These are phyloP conservation scores for Anacardium occidentale DNA, from an alignment of 345 rosid genomes.

Conservation along the genomic window DNA sequence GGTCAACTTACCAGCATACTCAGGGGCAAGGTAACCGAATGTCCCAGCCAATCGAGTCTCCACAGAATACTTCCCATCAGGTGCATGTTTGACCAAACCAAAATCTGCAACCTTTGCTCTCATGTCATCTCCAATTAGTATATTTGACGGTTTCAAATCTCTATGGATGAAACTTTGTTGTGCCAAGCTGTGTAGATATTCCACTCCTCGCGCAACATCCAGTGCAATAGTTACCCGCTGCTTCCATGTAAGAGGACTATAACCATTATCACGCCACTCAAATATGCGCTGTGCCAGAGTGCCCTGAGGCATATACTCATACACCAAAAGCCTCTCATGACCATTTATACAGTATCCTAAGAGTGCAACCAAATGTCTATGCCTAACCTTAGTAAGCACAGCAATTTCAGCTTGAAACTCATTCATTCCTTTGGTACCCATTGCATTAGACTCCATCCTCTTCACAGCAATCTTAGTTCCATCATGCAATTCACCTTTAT, in stretches of 20 bases:
- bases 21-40: conserved; percentile 96
- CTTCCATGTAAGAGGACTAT: conserved; percentile 67
- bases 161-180: conserved; percentile 91
- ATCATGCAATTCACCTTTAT: conserved; percentile 78
- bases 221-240: conserved; percentile 76
- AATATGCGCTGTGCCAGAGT: conserved; percentile 76
- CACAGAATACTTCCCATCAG: conserved; percentile 80
- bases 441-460: conserved; percentile 65
- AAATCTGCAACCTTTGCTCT: conserved; percentile 95
- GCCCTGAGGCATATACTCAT: conserved; percentile 93
- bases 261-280: conserved; percentile 48
- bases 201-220: conserved; percentile 91
- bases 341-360: conserved; percentile 80
- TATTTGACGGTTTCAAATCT: conserved; percentile 86
- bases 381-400: conserved; percentile 81
- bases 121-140: conserved; percentile 89
- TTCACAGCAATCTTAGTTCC: conserved; percentile 85
- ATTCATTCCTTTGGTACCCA: conserved; percentile 67
- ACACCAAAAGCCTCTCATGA: conserved; percentile 73
- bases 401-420: conserved; percentile 91
- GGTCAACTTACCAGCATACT: conserved; percentile 73
- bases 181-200: conserved; percentile 84
- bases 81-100: conserved; percentile 84
- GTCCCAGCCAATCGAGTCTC: conserved; percentile 96
- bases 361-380: conserved; percentile 83